Base-by-base conservation (phyloP, 257 asterid genomes). In the Vinca minor region DNA sequence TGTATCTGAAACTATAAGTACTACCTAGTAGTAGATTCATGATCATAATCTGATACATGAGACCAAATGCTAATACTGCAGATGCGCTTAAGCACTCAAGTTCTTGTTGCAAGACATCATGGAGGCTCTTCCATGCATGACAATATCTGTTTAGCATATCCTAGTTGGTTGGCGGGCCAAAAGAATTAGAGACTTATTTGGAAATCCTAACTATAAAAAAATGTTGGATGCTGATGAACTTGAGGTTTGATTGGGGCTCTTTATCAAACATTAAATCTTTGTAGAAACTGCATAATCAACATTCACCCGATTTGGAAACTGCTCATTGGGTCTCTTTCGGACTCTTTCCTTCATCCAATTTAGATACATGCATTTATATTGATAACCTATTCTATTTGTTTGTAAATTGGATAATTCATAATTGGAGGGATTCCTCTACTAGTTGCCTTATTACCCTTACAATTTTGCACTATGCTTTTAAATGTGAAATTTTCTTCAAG, bases 321-420 rank as follows among this genome's bases (percentile, higher is more conserved):
- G n/a, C n/a, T n/a, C n/a, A n/a, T n/a, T n/a, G n/a, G n/a, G n/a
- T n/a, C n/a, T 53, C 10, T 12, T 26, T 53, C 28, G 35, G 2
- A n/a, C 25, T 6, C 6, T 25, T 31, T 13, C n/a, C 57, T 2
- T 29, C 23, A 29, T 55, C 26, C n/a, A 4, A 8, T 15, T 29
- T 55, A 29, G 61, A 55, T 55, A 55, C 32, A n/a, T n/a, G n/a
- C n/a, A 55, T 7, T 55, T 25, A 42, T 41, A 28, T 39, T 41
- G 34, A 14, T 21, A 15, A 42, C 21, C 25, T 42, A 26, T 28
- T 45, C 38, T 62, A 5, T 28, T 62, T 39, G 41, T 14, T 15
- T 14, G 39, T 15, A 17, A 44, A 31, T 62, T 17, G 25, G 54
- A 29, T 42, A 44, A n/a, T n/a, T n/a, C n/a, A n/a, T n/a, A n/a